Base-by-base conservation (phyloP, 2,329 filamentous ascomycete species). In the Ophioceras dolichostomum region DNA sequence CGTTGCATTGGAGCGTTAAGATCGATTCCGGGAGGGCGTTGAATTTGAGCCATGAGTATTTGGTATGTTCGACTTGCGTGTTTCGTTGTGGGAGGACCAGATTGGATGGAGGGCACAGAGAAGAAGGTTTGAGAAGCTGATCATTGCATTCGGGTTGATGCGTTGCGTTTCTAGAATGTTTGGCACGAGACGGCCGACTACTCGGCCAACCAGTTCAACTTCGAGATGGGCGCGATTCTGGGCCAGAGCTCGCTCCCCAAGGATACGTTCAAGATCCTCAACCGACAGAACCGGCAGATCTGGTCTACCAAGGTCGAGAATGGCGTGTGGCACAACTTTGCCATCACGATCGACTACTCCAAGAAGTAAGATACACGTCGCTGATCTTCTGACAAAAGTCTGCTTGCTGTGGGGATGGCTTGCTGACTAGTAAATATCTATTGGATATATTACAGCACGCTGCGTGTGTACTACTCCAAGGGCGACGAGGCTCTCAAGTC, bases 291-390 rank as follows among this genome's bases (percentile, higher is more conserved):
- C 49, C 50, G 48, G 32, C 47, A 58, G 47, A 49, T 64, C 28
- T 64, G 58, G 57, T 57, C 54, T 19, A 60, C 57, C 10, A 51
- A 57, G 5, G 53, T 73, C 32, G 61, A 66, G 29, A 46, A 52
- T 20, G 56, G 52, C 24, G 58, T 59, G 14, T 77, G 72, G 72
- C 72, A 78, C 51, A 77, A 77, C 54, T 77, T 76, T 58, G 73
- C 69, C 16, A 47, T 75, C 27, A 68, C 63, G 9, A 52, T 76
- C 14, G 66, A 77, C 48, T 76, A 70, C 45, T 50, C 51, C 29
- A 60, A 65, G 45, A 75, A 75, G 69, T 73, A 24, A 32, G 28
- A n/a, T n/a, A n/a, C n/a, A n/a, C n/a, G n/a, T n/a, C n/a, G n/a
- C n/a, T n/a, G n/a, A n/a, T n/a, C n/a, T n/a, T n/a, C n/a, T n/a